Evolutionary conservation across 164 flowering plant species (phyloP), one percentile per base, ranked within the genome.

Genomic region (Amborella trichopoda): DNA sequence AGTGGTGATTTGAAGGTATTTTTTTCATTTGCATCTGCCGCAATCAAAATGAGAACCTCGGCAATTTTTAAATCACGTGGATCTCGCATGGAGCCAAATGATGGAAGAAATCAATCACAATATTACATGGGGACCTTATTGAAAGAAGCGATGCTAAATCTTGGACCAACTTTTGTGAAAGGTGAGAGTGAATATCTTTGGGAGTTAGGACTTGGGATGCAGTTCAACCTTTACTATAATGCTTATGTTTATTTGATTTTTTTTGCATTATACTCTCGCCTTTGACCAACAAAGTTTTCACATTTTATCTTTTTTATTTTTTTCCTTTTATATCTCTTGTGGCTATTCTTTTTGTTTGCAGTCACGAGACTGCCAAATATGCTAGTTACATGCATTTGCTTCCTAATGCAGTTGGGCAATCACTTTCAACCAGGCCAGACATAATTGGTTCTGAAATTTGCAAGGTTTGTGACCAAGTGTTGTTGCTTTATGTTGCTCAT

Each of bases 351-450:
- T 60, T 52, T 55, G 56, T 45, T 48, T 68, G 67, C 67, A 68
- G 68, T 72, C 67, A 54, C 55, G 39, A 60, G 66, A 65, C 57
- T 40, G 48, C 60, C 50, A 53, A 52, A 60, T 56, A 59, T 65
- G 65, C 61, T 69, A 65, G 66, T 68, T 67, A 62, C 49, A 61
- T 69, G 61, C 59, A 28, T 69, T 66, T 71, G 63, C 67, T 67
- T 80, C 59, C 49, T 69, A 65, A 61, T 77, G 82, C 95, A 91
- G 99, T 91, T 75, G 99, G 99, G 44, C 96, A 91, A 70, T 91
- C 99, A 48, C 82, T 91, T 53, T 84, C 99, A 24, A 91, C 99
- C 48, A 84, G 99, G 70, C 99, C 99, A 34, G 99, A 91, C 70
- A 80, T 91, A 22, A 78, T 82, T 64, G 99, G 99, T 52, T 48